Evolutionary conservation across 805 yeast genomes (phyloP).

Genomic region (Jamesozyma piceae): DNA sequence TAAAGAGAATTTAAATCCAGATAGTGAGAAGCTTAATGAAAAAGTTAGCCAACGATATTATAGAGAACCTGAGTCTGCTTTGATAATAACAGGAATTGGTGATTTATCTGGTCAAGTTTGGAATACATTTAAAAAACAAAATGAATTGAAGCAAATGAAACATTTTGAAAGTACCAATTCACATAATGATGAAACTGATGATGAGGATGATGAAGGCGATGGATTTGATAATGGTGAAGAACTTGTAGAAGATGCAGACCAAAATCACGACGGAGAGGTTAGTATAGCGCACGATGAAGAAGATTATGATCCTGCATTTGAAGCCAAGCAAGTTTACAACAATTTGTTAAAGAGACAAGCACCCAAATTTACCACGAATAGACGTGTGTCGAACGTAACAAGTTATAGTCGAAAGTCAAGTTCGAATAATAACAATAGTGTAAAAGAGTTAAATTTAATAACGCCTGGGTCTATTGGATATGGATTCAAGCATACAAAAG

Average conservation of each 20-base stretch:
- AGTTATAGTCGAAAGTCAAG: neutral
- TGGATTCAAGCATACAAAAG: conserved; percentile 6
- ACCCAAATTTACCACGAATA: neutral
- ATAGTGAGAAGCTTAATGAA: too few relatives aligned
- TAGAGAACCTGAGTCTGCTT: conserved; percentile 6
- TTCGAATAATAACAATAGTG: neutral
- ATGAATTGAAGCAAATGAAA: neutral
- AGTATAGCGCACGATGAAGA: conserved; percentile 4
- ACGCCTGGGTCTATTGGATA: conserved; percentile 10
- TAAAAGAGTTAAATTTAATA: conserved; percentile 5
- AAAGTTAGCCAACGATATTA: neutral
- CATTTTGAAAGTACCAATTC: neutral
- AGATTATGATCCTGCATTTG: conserved; percentile 24
- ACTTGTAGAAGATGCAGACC: neutral
- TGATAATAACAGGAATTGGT: conserved; percentile 7
- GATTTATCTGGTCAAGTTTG: conserved; percentile 9
- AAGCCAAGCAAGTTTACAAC: conserved; percentile 24
- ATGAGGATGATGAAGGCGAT: neutral
- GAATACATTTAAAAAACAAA: conserved; percentile 10
- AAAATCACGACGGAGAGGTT: neutral
- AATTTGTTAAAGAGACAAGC: conserved; percentile 19
- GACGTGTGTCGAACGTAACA: neutral
- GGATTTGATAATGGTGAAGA: neutral
- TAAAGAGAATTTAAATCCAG: conserved; percentile 1
- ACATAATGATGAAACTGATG: neutral